Evolutionary conservation across 495 filamentous ascomycete species (phyloP).

Genomic region (Aspergillus hancockii): DNA sequence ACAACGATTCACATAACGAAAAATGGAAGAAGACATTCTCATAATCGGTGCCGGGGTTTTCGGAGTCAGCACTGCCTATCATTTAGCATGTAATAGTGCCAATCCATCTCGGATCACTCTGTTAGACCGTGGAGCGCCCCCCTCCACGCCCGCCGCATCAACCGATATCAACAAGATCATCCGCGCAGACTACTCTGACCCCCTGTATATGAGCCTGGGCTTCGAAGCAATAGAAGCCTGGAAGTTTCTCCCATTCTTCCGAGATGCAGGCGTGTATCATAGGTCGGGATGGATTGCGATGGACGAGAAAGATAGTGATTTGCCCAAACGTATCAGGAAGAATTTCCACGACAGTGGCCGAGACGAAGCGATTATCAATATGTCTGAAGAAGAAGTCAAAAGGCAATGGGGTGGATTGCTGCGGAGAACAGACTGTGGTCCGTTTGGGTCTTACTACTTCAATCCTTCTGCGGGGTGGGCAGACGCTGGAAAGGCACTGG

Average conservation of each 20-base stretch:
- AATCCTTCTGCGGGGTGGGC: slow-evolving; percentile 44
- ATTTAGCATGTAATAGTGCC: slow-evolving; percentile 30
- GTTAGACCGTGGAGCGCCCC: slow-evolving; percentile 36
- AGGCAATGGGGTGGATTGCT: slow-evolving; percentile 33
- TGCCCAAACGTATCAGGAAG: slow-evolving; percentile 28
- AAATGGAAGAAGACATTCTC: slow-evolving; percentile 28
- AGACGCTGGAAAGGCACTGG: slow-evolving; percentile 36
- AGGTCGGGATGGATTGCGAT: slow-evolving; percentile 40
- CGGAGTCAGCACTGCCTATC: slow-evolving; percentile 45
- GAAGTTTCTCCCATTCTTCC: slow-evolving; percentile 26
- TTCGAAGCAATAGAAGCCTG: slow-evolving; percentile 35
- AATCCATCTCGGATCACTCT: slow-evolving; percentile 32
- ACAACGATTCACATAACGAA: neutral
- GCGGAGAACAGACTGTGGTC: slow-evolving; percentile 23
- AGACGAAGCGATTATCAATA: slow-evolving; percentile 19
- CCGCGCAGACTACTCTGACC: slow-evolving; percentile 35
- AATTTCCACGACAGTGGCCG: slow-evolving; percentile 31
- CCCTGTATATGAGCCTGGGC: slow-evolving; percentile 32
- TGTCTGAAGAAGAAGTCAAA: slow-evolving; percentile 32
- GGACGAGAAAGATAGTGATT: slow-evolving; percentile 30
- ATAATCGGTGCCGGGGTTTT: slow-evolving; percentile 49
- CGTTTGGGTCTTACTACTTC: slow-evolving; percentile 34
- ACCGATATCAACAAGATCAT: slow-evolving; percentile 40
- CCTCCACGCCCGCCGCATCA: slow-evolving; percentile 28
- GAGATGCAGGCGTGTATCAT: slow-evolving; percentile 28